Evolutionary conservation across 257 asterid genomes (phyloP).

Genomic region (Petunia axillaris): DNA sequence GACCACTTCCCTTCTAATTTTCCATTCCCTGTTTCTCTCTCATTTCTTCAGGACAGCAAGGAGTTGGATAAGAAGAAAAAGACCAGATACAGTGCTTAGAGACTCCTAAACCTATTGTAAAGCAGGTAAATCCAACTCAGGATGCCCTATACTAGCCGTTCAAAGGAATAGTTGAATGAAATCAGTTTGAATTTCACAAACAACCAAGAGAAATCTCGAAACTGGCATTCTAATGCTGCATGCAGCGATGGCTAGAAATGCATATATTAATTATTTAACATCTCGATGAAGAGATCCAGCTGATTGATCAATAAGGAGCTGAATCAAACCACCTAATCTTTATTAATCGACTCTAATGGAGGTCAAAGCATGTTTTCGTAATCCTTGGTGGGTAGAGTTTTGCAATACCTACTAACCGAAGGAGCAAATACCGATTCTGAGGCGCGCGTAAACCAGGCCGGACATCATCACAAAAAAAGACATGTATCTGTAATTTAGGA

Average conservation of each 20-base stretch:
- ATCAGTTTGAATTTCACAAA: slow-evolving; percentile 14
- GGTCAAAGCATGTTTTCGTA: too few relatives aligned
- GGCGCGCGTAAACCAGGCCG: too few relatives aligned
- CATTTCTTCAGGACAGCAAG: neutral
- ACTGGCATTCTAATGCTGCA: slow-evolving; percentile 19
- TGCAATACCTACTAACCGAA: too few relatives aligned
- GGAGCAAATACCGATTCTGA: too few relatives aligned
- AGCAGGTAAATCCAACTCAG: neutral
- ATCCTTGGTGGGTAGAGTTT: too few relatives aligned
- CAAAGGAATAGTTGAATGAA: neutral
- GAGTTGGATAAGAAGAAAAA: slow-evolving; percentile 5
- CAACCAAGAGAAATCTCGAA: neutral
- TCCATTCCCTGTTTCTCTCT: neutral
- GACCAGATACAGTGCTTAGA: neutral
- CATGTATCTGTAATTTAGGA: too few relatives aligned
- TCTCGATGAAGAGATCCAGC: neutral
- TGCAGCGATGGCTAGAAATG: neutral
- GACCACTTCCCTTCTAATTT: slow-evolving; percentile 1
- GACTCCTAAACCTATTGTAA: neutral
- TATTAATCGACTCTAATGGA: neutral
- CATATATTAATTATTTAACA: neutral
- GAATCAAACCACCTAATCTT: neutral
- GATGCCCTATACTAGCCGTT: slow-evolving; percentile 13
- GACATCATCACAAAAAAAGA: too few relatives aligned
- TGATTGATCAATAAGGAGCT: neutral